Conservation (phyloP, 129 eudicot genomes). For the Arctium minus region DNA sequence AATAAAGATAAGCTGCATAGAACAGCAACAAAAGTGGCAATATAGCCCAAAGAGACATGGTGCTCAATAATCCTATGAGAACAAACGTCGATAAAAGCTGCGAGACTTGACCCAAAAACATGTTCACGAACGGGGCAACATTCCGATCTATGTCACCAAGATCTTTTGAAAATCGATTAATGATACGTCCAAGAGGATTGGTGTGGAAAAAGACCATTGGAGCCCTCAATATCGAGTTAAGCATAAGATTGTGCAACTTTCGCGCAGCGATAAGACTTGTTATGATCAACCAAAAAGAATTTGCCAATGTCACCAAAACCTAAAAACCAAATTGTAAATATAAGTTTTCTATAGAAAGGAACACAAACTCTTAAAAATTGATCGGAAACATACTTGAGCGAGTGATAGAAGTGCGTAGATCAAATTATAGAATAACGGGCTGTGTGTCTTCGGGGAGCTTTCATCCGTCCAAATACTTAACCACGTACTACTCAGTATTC, state of each 20-base stretch:
- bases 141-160: slow-evolving; percentile 92
- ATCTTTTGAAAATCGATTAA: slow-evolving; percentile 89
- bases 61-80: slow-evolving; percentile 85
- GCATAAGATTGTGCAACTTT: slow-evolving; percentile 81
- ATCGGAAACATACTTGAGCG: slow-evolving; percentile 58
- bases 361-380: neutral
- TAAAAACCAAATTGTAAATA: slow-evolving; percentile 27
- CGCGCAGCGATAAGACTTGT: slow-evolving; percentile 89
- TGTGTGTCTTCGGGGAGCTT: slow-evolving; percentile 52
- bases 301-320: slow-evolving; percentile 80
- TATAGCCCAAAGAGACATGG: slow-evolving; percentile 91
- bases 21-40: slow-evolving; percentile 88
- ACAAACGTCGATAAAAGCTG: slow-evolving; percentile 88
- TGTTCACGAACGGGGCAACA: slow-evolving; percentile 62
- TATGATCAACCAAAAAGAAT: slow-evolving; percentile 87
- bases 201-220: slow-evolving; percentile 99
- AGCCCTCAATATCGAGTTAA: slow-evolving; percentile 70
- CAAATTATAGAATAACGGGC: slow-evolving; percentile 63
- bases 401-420: slow-evolving; percentile 78
- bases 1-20: slow-evolving; percentile 88
- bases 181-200: slow-evolving; percentile 88
- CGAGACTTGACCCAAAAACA: slow-evolving; percentile 73
- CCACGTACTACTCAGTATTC: slow-evolving; percentile 94
- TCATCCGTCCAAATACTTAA: slow-evolving; percentile 89
- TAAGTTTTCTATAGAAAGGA: slow-evolving; percentile 1